Evolutionary conservation across 1,284 basidiomycete genomes (phyloP), one percentile per base, ranked within the genome.

Genomic region (Heterobasidion annosum): DNA sequence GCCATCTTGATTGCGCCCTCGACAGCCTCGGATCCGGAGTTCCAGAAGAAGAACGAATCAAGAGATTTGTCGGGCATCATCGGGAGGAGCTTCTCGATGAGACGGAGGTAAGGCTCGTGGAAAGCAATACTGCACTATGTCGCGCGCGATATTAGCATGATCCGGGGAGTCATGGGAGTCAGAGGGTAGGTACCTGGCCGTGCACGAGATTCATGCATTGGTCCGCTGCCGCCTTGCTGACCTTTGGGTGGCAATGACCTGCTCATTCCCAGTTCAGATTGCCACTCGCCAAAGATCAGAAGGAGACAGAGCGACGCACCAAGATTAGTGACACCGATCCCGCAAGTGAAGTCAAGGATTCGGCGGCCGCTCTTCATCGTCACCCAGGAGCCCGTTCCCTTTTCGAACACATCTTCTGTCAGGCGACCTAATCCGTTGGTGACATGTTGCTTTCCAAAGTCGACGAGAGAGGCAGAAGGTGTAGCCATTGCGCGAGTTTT

Each of bases 11-110:
- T 67, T 1, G 88, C 75, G 1, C 83, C 91, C 70, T 97, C 91
- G 43, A 93, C 79, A 0, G 92, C 93, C 67, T 97, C 94, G 2
- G 91, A 88, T 13, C 93, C 93, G 5, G 93, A 96, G 75, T 94
- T 98, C 89, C 90, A 93, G 70, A 95, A 91, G 78, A 92, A 96
- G 78, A 98, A 95, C 16, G 91, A 91, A 70, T 95, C 89, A 46
- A 98, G 78, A 2, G 92, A 93, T 0, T 83, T 76, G 69, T 96
- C 75, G 0, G 94, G 92, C 82, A 93, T 89, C 59, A 88, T 71
- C 1, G 90, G 87, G n/a, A 91, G 69, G 8, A 93, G 76, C 57
- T 77, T 79, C 65, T 91, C 78, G 61, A 93, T 85, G 59, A 93
- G 82, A 51, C 81, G 73, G 18, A 92, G 75, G 67, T 92, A 91